These are phyloP conservation scores for Colletotrichum orchidophilum DNA, from an alignment of 2,329 filamentous ascomycete genomes.

Conservation along the genomic window DNA sequence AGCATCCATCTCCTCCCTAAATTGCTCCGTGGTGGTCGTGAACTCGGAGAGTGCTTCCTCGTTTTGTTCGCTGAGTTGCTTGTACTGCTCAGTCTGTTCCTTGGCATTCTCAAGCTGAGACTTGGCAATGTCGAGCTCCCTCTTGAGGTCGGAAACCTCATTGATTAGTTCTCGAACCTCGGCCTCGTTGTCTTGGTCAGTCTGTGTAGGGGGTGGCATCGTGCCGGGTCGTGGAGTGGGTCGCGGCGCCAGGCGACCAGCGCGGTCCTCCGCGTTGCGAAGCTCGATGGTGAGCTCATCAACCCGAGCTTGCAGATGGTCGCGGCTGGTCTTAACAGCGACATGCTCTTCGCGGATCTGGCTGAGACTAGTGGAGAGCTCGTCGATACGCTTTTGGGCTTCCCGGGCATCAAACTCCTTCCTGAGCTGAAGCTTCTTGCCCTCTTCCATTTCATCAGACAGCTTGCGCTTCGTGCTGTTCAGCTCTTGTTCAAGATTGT, in stretches of 20 bases:
- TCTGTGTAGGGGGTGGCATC: conserved; percentile 50
- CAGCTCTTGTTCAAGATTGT: conserved; percentile 82
- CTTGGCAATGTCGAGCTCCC: conserved; percentile 83
- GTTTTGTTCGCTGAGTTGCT: conserved; percentile 83
- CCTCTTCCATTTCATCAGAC: conserved; percentile 83
- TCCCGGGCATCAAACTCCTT: conserved; percentile 93
- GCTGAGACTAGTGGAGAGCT: conserved; percentile 82
- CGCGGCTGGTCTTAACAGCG: conserved; percentile 84
- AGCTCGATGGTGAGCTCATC: conserved; percentile 91
- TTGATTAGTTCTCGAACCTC: conserved; percentile 83
- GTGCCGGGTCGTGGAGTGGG: conserved; percentile 70
- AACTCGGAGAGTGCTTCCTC: conserved; percentile 88
- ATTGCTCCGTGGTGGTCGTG: conserved; percentile 84
- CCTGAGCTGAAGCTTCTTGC: conserved; percentile 81
- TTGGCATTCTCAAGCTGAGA: conserved; percentile 84
- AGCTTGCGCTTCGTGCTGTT: conserved; percentile 83
- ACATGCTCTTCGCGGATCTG: conserved; percentile 88
- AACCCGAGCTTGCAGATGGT: conserved; percentile 88
- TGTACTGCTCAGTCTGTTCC: conserved; percentile 86
- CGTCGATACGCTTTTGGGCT: conserved; percentile 90
- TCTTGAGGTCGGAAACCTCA: conserved; percentile 86
- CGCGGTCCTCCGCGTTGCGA: conserved; percentile 87
- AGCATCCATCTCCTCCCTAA: conserved; percentile 84
- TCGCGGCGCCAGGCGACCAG: conserved; percentile 82
- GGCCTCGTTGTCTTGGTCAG: conserved; percentile 62